Base-by-base conservation (phyloP, 257 asterid genomes). In the Verbena officinalis region DNA sequence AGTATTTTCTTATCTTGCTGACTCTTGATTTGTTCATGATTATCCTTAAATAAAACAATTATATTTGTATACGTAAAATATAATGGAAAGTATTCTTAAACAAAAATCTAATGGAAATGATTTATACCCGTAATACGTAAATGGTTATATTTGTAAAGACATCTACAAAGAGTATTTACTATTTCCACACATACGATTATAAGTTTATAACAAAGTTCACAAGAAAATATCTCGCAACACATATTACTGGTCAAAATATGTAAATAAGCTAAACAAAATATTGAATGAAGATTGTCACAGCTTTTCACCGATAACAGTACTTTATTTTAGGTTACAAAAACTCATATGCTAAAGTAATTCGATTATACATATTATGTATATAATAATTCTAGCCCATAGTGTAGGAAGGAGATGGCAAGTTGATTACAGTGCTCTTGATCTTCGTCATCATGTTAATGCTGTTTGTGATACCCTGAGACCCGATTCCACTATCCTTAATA, bases 361-460 rank as follows among this genome's bases (percentile, higher is more conserved):
- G 20, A 15, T 4, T 42, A 42, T 42, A 42, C 12, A 42, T 12
- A 4, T 2, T 44, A 1, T 17, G 11, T 36, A 3, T 36, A 36
- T 36, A 36, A 1, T 15, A 9, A 13, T 59, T 46, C 27, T 83
- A 87, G 66, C 95, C 95, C 93, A 87, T 78, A 8, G 93, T 69
- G 63, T 87, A 87, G 4, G 95, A 71, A 14, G 95, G 93, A 30
- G 78, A 53, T 56, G 93, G 95, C 85, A 87, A 79, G 73, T 87
- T 87, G 67, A 87, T 83, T 54, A 87, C 95, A 50, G 90, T 85
- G 84, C 81, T 85, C 85, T 87, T 87, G 23, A 81, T 73, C 71
- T 87, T 87, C 27, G 80, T 81, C 95, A 87, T 87, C 95, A 85
- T 87, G 84, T 83, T 83, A 64, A 87, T 87, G 64, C 93, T 87